These are phyloP conservation scores for Apostasia ramifera DNA, from an alignment of 106 monocot genomes.

Conservation along the genomic window DNA sequence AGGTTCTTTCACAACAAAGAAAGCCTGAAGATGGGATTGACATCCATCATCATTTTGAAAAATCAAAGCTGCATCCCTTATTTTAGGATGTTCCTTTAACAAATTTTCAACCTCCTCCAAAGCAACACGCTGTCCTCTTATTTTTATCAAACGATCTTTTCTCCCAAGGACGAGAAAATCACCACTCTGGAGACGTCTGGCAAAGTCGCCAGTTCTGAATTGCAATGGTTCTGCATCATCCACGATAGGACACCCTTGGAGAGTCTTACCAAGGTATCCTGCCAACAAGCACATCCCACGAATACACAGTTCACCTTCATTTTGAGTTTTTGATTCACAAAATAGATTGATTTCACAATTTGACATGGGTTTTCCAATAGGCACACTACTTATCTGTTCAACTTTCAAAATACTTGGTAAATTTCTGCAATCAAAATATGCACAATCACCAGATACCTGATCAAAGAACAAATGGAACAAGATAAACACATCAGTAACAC, in stretches of 20 bases:
- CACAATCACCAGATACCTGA: conserved; percentile 93
- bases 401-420: conserved; percentile 47
- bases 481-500: no score
- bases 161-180: conserved; percentile 69
- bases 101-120: conserved; percentile 76
- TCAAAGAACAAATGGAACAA: no score
- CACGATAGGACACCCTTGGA: conserved; percentile 7
- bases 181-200: conserved; percentile 57
- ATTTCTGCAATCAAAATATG: conserved; percentile 78
- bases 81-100: conserved; percentile 59
- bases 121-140: conserved; percentile 76
- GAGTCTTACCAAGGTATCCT: conserved; percentile 57
- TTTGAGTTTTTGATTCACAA: conserved; percentile 20
- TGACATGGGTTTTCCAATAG: conserved; percentile 76
- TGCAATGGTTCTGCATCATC: conserved; percentile 4
- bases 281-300: conserved; percentile 66
- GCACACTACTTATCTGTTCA: conserved; percentile 51
- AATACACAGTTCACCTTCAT: conserved; percentile 79
- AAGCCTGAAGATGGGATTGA: conserved; percentile 33
- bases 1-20: conserved; percentile 35
- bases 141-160: conserved; percentile 72
- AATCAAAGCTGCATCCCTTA: conserved; percentile 65
- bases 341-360: conserved; percentile 61
- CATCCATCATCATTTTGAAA: conserved; percentile 17
- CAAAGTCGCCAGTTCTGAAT: conserved; percentile 87